These are phyloP conservation scores for Ophiorrhiza pumila DNA, from an alignment of 257 asterid species.

Conservation along the genomic window DNA sequence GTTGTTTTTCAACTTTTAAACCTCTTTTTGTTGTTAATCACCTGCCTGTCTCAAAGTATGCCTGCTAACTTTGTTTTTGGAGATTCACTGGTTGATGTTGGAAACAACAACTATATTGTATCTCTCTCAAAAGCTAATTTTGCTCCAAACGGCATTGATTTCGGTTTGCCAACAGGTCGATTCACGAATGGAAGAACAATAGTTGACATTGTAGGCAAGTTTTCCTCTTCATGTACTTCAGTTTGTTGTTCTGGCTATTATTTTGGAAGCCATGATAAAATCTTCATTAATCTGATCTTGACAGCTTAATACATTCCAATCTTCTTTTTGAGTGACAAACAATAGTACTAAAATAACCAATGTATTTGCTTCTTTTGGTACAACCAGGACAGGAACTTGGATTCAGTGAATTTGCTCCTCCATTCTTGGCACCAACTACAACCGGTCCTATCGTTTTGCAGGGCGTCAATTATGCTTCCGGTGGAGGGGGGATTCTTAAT, in stretches of 20 bases:
- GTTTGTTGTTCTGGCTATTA: background rate
- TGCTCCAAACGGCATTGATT: constrained; percentile 72
- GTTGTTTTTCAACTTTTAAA: constrained; percentile 17
- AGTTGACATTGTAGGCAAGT: constrained; percentile 67
- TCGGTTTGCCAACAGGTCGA: constrained; percentile 69
- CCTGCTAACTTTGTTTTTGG: constrained; percentile 70
- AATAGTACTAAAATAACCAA: background rate
- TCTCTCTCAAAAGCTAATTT: constrained; percentile 71
- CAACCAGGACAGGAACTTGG: constrained; percentile 56
- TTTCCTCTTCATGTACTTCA: background rate
- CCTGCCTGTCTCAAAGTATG: constrained; percentile 20
- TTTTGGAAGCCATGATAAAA: background rate
- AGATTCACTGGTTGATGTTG: constrained; percentile 76
- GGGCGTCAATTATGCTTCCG: constrained; percentile 81
- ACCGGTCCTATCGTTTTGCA: constrained; percentile 41
- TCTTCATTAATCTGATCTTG: background rate
- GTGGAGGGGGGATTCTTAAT: constrained; percentile 79
- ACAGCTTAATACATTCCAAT: background rate
- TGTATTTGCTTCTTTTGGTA: constrained; percentile 3
- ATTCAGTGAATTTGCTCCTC: constrained; percentile 46
- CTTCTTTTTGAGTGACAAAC: background rate
- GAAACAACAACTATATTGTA: constrained; percentile 66
- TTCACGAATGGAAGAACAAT: constrained; percentile 78
- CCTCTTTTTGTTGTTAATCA: constrained; percentile 15
- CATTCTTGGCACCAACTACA: constrained; percentile 68